Conservation (phyloP, 2,329 filamentous ascomycete genomes). For the Stemphylium beticola region DNA sequence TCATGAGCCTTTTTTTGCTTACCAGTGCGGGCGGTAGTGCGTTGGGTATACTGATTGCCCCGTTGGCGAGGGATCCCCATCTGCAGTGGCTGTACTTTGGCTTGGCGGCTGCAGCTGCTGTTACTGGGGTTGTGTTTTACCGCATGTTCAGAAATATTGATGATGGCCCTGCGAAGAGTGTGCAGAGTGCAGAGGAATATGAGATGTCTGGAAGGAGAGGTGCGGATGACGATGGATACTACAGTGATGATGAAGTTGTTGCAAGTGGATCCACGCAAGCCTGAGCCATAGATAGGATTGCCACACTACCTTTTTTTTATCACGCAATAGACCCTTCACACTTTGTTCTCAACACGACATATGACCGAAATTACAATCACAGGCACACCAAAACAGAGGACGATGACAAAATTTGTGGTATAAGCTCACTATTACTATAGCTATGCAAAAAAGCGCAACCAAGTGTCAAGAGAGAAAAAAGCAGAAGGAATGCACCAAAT, state of each 20-base stretch:
- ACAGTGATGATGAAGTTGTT: background rate
- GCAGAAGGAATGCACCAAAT: too few species aligned
- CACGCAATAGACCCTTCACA: too few species aligned
- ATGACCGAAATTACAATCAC: too few species aligned
- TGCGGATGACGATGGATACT: conserved; percentile 6
- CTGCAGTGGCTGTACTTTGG: conserved; percentile 71
- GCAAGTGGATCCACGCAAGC: background rate
- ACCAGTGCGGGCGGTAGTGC: conserved; percentile 65
- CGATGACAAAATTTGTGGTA: too few species aligned
- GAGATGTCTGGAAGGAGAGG: conserved; percentile 13
- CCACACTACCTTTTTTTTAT: too few species aligned
- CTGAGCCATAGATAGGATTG: background rate
- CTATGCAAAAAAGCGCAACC: too few species aligned
- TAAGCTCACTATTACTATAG: too few species aligned
- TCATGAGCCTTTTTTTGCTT: conserved; percentile 64
- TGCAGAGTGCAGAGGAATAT: conserved; percentile 22
- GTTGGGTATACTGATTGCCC: conserved; percentile 67
- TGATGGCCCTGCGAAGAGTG: background rate
- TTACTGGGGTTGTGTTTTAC: conserved; percentile 62
- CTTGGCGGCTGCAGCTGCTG: conserved; percentile 58
- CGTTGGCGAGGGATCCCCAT: conserved; percentile 67
- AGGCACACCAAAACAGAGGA: too few species aligned
- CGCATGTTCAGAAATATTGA: conserved; percentile 48
- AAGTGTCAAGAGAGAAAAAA: too few species aligned
- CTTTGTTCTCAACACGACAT: too few species aligned